These are phyloP conservation scores for Picochlorum sp. DNA, from an alignment of 139 green algal genomes.

Conservation along the genomic window DNA sequence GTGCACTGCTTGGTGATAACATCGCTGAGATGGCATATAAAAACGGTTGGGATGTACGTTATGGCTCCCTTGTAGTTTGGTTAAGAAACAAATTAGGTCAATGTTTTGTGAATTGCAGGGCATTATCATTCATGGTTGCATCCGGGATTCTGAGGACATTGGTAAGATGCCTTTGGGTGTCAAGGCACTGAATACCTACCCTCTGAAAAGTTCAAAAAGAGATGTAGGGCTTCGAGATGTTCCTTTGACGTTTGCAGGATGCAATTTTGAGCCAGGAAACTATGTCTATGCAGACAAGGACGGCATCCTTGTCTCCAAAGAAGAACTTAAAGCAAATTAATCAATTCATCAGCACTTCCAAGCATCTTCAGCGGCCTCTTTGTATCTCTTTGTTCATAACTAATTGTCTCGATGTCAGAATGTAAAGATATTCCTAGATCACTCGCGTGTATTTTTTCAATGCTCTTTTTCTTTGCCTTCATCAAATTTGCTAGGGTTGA, in stretches of 20 bases:
- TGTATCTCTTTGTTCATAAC: not conserved
- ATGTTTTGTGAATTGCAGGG: slow-evolving; percentile 41
- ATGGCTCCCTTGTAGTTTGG: not conserved
- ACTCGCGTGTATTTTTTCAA: slow-evolving; percentile 44
- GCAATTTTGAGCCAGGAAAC: slow-evolving; percentile 61
- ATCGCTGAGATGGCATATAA: slow-evolving; percentile 77
- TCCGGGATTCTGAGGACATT: slow-evolving; percentile 87
- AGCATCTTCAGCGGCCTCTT: not conserved
- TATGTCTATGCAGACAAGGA: slow-evolving; percentile 86
- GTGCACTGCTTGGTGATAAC: slow-evolving; percentile 90
- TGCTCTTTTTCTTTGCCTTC: slow-evolving; percentile 85
- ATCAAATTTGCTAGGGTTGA: slow-evolving; percentile 88
- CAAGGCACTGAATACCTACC: slow-evolving; percentile 80
- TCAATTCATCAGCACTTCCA: slow-evolving; percentile 3
- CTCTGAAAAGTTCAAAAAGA: slow-evolving; percentile 81
- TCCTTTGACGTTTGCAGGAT: slow-evolving; percentile 58
- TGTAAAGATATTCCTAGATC: slow-evolving; percentile 4
- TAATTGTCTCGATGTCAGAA: slow-evolving; percentile 3
- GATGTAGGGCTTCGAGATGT: slow-evolving; percentile 75
- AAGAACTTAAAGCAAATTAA: slow-evolving; percentile 42
- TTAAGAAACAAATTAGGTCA: not conserved
- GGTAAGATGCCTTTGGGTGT: slow-evolving; percentile 72
- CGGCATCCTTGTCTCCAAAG: slow-evolving; percentile 63
- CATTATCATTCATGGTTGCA: slow-evolving; percentile 91
- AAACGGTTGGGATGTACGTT: slow-evolving; percentile 82